Evolutionary conservation across 257 asterid species (phyloP).

Genomic region (Nicotiana undulata): DNA sequence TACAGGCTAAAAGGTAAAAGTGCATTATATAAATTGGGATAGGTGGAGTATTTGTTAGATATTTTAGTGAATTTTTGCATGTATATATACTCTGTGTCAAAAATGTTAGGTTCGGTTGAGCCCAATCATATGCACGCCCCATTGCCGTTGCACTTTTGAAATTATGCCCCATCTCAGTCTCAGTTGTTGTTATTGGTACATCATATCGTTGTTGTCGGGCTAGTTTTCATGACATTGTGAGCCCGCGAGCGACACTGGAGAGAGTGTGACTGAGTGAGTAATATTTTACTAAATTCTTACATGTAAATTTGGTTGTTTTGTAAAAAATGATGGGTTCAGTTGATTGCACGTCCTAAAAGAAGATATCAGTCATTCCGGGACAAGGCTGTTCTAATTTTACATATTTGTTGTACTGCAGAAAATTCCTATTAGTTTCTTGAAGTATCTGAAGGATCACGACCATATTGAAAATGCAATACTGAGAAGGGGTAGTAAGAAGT

Average conservation of each 20-base stretch:
- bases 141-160: background rate
- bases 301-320: background rate
- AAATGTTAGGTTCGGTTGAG: background rate
- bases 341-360: background rate
- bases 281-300: background rate
- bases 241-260: no score
- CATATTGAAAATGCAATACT: background rate
- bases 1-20: no score
- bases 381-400: background rate
- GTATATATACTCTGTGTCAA: background rate
- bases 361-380: background rate
- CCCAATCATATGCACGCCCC: background rate
- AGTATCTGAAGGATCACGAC: background rate
- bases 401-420: background rate
- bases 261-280: no score
- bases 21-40: no score
- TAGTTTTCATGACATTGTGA: no score
- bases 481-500: background rate
- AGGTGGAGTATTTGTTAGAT: no score
- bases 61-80: background rate
- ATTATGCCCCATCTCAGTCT: no score
- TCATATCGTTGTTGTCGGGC: no score
- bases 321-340: background rate
- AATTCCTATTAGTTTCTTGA: slow-evolving; percentile 2
- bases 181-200: no score